Evolutionary conservation across 208 protist genomes (phyloP).

Genomic region (Crithidia fasciculata): DNA sequence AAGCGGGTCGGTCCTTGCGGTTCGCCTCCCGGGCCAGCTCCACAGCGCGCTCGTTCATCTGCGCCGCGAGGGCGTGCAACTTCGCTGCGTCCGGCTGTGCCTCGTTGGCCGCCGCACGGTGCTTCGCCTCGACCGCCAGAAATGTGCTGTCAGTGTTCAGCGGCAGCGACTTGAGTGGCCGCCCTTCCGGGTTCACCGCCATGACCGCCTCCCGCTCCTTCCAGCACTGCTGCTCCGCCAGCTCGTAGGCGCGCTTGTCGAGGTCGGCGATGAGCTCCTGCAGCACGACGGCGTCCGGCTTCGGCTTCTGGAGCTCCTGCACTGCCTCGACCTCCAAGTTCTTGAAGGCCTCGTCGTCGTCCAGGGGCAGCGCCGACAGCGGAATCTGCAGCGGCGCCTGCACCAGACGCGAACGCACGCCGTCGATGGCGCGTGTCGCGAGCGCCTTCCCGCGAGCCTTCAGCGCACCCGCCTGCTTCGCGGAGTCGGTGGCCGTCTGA

Average conservation of each 20-base stretch:
- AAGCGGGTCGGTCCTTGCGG: conserved; percentile 42
- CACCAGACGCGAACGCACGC: conserved; percentile 49
- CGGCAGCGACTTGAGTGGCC: conserved; percentile 43
- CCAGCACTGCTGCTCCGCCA: conserved; percentile 52
- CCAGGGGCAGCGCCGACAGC: conserved; percentile 46
- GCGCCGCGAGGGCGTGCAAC: conserved; percentile 36
- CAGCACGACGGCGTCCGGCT: conserved; percentile 34
- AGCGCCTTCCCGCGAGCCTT: conserved; percentile 44
- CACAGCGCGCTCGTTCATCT: conserved; percentile 53
- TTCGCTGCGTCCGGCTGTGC: conserved; percentile 32
- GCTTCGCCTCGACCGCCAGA: conserved; percentile 41
- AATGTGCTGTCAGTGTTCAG: conserved; percentile 49
- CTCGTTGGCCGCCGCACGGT: conserved; percentile 37
- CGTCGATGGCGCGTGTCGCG: conserved; percentile 33
- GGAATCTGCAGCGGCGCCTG: conserved; percentile 36
- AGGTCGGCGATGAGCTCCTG: conserved; percentile 38
- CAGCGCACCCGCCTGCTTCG: conserved; percentile 31
- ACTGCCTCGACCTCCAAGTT: conserved; percentile 33
- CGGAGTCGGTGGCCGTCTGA: conserved; percentile 14
- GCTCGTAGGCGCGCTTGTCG: conserved; percentile 43
- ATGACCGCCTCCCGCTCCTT: conserved; percentile 51
- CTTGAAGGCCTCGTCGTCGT: conserved; percentile 46
- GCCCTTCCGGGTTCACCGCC: conserved; percentile 43
- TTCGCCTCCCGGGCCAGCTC: conserved; percentile 57
- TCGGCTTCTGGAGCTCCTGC: conserved; percentile 34